Evolutionary conservation across 768 basidiomycete species (phyloP).

Genomic region (Boletus vermiculosoides): DNA sequence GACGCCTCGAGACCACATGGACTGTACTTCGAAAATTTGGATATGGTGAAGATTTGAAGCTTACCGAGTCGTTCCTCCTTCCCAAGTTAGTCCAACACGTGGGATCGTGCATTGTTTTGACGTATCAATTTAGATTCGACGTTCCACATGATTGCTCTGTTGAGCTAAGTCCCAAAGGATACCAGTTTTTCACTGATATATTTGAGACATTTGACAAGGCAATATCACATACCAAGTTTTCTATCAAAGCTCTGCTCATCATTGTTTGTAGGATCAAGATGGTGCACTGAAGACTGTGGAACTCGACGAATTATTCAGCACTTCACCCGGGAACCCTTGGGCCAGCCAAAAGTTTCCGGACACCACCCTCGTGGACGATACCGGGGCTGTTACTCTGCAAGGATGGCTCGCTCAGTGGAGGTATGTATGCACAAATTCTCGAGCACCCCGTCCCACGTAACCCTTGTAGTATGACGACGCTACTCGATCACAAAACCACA

Average conservation of each 20-base stretch:
- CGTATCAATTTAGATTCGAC: slow-evolving; percentile 64
- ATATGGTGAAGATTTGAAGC: slow-evolving; percentile 89
- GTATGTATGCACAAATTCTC: slow-evolving; percentile 41
- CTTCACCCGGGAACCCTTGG: slow-evolving; percentile 98
- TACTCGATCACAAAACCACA: slow-evolving; percentile 90
- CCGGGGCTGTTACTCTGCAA: slow-evolving; percentile 90
- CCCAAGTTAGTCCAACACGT: slow-evolving; percentile 68
- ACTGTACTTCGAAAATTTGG: slow-evolving; percentile 93
- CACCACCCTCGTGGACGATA: slow-evolving; percentile 82
- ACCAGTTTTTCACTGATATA: slow-evolving; percentile 95
- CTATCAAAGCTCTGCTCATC: slow-evolving; percentile 1
- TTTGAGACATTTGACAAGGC: slow-evolving; percentile 96
- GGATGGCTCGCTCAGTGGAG: slow-evolving; percentile 99
- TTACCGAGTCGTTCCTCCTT: slow-evolving; percentile 83
- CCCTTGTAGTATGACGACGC: slow-evolving; percentile 82
- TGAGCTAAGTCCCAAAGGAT: slow-evolving; percentile 89
- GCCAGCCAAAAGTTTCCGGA: slow-evolving; percentile 86
- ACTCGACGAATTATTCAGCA: slow-evolving; percentile 86
- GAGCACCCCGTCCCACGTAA: slow-evolving; percentile 1
- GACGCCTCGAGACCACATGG: slow-evolving; percentile 96
- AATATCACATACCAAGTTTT: slow-evolving; percentile 1
- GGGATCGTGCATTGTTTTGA: slow-evolving; percentile 8
- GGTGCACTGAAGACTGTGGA: slow-evolving; percentile 85
- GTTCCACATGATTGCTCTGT: slow-evolving; percentile 93
- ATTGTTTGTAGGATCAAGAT: slow-evolving; percentile 74